Conservation (phyloP, 441 rosid species). For the Flueggea neowawraea region DNA sequence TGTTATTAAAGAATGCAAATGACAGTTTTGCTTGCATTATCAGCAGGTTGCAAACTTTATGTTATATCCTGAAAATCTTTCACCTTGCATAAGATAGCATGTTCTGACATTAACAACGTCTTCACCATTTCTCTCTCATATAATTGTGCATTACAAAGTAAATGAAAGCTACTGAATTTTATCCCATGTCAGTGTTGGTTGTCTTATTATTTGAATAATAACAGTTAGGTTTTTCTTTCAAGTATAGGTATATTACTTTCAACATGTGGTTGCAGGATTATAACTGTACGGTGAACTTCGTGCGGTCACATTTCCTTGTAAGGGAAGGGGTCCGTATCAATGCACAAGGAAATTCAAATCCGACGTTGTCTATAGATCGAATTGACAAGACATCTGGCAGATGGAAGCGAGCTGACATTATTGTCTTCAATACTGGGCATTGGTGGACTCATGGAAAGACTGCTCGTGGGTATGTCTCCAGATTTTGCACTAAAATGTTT, state of each 20-base stretch:
- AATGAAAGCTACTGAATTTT: too few relatives aligned
- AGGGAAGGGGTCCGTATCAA: constrained; percentile 75
- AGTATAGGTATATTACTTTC: constrained; percentile 4
- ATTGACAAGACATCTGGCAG: constrained; percentile 65
- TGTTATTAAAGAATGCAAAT: too few relatives aligned
- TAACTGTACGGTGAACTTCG: constrained; percentile 77
- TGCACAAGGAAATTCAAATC: constrained; percentile 72
- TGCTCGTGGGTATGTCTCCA: constrained; percentile 66
- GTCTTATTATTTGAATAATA: too few relatives aligned
- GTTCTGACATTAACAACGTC: too few relatives aligned
- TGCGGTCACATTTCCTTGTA: constrained; percentile 95
- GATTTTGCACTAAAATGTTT: neutral
- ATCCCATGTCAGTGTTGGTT: too few relatives aligned
- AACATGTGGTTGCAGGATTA: constrained; percentile 51
- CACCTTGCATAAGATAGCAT: too few relatives aligned
- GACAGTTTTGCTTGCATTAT: too few relatives aligned
- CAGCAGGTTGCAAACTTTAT: too few relatives aligned
- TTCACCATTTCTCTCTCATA: too few relatives aligned
- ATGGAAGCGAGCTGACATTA: constrained; percentile 83
- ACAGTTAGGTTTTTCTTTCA: too few relatives aligned
- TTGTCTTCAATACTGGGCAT: constrained; percentile 91
- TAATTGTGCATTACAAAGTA: too few relatives aligned
- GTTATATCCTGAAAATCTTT: too few relatives aligned
- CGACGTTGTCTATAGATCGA: constrained; percentile 73
- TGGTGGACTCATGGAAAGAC: constrained; percentile 99